Evolutionary conservation across 2,329 filamentous ascomycete genomes (phyloP).

Genomic region (Fusarium proliferatum): DNA sequence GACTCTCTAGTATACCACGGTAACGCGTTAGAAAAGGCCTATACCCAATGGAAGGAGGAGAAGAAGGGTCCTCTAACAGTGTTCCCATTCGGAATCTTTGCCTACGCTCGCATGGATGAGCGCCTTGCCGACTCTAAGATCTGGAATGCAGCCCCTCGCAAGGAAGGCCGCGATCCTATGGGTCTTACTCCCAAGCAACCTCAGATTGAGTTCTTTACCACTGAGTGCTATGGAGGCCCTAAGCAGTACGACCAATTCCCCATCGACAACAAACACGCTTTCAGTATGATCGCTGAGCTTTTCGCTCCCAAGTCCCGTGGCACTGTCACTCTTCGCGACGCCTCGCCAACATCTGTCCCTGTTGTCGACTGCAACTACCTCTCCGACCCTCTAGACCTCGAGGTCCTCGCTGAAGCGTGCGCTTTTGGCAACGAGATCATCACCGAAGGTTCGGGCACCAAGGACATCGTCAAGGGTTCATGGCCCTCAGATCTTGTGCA

Average conservation of each 20-base stretch:
- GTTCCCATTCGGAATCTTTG: constrained; percentile 73
- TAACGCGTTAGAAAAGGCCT: constrained; percentile 61
- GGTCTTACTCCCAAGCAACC: constrained; percentile 66
- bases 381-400: constrained; percentile 65
- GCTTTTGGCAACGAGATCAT: constrained; percentile 70
- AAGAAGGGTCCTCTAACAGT: constrained; percentile 68
- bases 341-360: constrained; percentile 62
- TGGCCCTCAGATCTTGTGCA: constrained; percentile 66
- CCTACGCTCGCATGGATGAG: constrained; percentile 70
- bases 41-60: constrained; percentile 66
- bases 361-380: constrained; percentile 69
- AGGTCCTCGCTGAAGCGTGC: constrained; percentile 69
- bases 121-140: constrained; percentile 64
- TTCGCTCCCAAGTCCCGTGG: constrained; percentile 69
- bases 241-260: constrained; percentile 67
- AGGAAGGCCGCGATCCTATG: constrained; percentile 70
- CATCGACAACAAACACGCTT: constrained; percentile 63
- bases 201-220: constrained; percentile 71
- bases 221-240: constrained; percentile 70
- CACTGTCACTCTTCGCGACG: constrained; percentile 61
- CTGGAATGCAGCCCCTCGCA: constrained; percentile 63
- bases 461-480: constrained; percentile 67
- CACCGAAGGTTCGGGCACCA: constrained; percentile 66
- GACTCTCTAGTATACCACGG: constrained; percentile 66
- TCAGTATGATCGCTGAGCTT: constrained; percentile 68